A percentile compares a stretch with the other conserved stretches of the same genome.
phyloP scores from a whole-genome alignment of 495 filamentous ascomycete genomes.

The Zalerion maritima region DNA sequence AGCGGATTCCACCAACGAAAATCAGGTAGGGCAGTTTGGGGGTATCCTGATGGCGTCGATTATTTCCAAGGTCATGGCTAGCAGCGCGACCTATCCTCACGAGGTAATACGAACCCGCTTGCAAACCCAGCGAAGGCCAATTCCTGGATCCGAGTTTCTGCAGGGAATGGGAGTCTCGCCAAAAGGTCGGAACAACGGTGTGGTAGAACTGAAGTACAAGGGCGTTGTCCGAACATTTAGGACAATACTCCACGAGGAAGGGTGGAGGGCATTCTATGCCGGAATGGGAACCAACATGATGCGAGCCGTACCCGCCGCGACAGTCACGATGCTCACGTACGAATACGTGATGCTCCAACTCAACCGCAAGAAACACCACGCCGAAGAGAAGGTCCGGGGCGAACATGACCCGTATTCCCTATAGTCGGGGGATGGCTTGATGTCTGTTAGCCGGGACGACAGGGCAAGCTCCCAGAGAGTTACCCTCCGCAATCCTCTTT shows the following conservation, averaged over 20 bases:
- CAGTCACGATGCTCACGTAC: conserved; percentile 95
- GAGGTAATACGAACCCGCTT: conserved; percentile 84
- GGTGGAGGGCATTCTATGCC: conserved; percentile 92
- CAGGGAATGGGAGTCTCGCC: conserved; percentile 38
- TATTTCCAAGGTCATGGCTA: conserved; percentile 86
- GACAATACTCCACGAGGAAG: conserved; percentile 79
- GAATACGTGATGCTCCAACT: conserved; percentile 60
- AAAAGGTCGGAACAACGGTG: conserved; percentile 15
- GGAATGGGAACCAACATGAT: conserved; percentile 98
- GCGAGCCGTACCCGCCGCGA: conserved; percentile 84
- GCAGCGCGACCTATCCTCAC: conserved; percentile 91
- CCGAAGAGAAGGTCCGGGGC: no score
- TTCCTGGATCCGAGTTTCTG: conserved; percentile 45
- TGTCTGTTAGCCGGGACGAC: no score
- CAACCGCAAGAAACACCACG: conserved; percentile 15
- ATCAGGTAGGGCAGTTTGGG: conserved; percentile 30
- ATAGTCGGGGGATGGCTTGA: no score
- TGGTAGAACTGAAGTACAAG: conserved; percentile 49
- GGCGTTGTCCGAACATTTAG: conserved; percentile 72
- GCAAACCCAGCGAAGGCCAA: conserved; percentile 66
- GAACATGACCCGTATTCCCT: no score
- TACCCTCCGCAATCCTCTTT: no score
- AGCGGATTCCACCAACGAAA: conserved; percentile 22
- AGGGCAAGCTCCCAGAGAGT: no score
- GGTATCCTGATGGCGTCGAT: conserved; percentile 83